Base-by-base conservation (phyloP, 768 basidiomycete genomes). In the Russula compacta region DNA sequence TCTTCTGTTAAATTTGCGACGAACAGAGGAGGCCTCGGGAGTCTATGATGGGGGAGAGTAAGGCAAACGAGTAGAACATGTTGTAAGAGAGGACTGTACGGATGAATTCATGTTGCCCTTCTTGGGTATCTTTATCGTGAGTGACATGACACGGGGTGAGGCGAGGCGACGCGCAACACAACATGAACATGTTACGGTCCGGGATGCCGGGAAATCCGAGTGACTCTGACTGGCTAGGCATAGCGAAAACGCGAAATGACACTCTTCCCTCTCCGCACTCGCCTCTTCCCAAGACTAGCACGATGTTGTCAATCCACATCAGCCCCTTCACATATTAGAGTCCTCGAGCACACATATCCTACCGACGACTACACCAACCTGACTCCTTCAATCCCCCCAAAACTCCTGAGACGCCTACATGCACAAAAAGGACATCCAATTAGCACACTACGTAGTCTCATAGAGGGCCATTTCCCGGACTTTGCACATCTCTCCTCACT, bases 351-450 rank as follows among this genome's bases (percentile, higher is more conserved):
- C 49, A 72, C 74, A n/a, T 90, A 94, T 74, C 78, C 82, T 2
- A 79, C 77, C n/a, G 97, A 99, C 76, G 73, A 76, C 35, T 79
- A 76, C 72, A 90, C 95, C 43, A 99, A 99, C 73, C 80, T 92
- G 43, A 87, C 94, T 1, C 81, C 89, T 24, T 78, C 92, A 29
- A 93, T 99, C 68, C 77, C 92, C 57, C 81, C 86, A 50, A 95
- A 94, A 73, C 75, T 95, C 42, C 79, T 84, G 10, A 77, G 85
- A 15, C 82, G 82, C 40, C 80, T 99, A 24, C 92, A 97, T 72
- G 78, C 81, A 19, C 78, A 85, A 61, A 83, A 84, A 24, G 75
- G 80, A 4, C 97, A 99, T 69, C 97, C 97, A 2, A 79, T 98
- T 56, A 82, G 81, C 71, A 98, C 90, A 56, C 83, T 98, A 47